Percentiles rank a stretch among this genome's conserved stretches.
Conservation (phyloP, 202 grass and related monocot species). For the Eragrostis tef region DNA sequence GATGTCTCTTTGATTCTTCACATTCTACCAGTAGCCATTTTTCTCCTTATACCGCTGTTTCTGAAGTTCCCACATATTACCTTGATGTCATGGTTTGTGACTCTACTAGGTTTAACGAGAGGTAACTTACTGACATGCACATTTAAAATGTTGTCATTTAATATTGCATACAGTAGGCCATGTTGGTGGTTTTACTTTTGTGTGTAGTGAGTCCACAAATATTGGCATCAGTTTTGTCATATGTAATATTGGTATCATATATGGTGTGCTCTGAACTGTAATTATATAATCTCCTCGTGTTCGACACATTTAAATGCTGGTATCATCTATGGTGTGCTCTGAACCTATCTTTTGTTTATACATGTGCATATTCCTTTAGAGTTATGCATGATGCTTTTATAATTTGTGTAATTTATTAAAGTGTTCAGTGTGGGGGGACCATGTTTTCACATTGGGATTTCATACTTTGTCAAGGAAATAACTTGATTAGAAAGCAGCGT, state of each 20-base stretch:
- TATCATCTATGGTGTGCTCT: background rate
- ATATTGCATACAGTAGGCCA: conserved; percentile 9
- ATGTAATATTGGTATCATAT: background rate
- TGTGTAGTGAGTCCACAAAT: background rate
- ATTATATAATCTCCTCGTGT: background rate
- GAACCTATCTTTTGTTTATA: background rate
- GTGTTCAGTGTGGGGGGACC: background rate
- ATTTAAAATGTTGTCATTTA: conserved; percentile 7
- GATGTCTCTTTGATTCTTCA: conserved; percentile 77
- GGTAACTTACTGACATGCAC: conserved; percentile 52
- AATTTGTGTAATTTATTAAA: background rate
- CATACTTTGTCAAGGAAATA: conserved; percentile 16
- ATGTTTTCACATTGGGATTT: conserved; percentile 9
- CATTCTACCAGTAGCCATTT: conserved; percentile 69
- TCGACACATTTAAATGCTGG: background rate
- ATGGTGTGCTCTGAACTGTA: background rate
- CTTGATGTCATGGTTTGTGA: conserved; percentile 23
- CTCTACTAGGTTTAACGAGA: conserved; percentile 29
- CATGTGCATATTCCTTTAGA: background rate
- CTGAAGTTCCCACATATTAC: conserved; percentile 64
- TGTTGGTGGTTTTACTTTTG: background rate
- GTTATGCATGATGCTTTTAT: background rate
- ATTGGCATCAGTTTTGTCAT: background rate
- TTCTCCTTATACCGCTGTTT: conserved; percentile 72
- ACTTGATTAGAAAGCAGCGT: conserved; percentile 33